Evolutionary conservation across 352 stramenopile genomes (phyloP).

Genomic region (Globisporangium spiculum): DNA sequence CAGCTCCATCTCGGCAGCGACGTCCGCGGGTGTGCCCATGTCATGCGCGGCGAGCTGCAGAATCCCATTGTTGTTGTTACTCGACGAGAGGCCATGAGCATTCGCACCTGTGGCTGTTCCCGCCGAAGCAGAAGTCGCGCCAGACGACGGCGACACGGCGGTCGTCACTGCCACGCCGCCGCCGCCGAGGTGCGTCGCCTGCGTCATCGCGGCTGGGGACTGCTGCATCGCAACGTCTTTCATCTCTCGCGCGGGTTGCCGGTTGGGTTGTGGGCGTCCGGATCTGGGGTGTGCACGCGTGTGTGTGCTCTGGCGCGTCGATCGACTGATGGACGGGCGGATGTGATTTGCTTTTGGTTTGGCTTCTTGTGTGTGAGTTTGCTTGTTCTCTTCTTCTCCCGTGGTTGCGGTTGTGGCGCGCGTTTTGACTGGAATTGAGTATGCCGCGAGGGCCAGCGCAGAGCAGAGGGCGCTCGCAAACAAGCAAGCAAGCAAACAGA

Average conservation of each 20-base stretch:
- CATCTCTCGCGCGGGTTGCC: conserved; percentile 11
- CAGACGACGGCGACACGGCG: conserved; percentile 5
- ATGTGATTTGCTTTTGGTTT: background rate
- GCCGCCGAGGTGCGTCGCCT: conserved; percentile 10
- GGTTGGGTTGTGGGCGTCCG: conserved; percentile 1
- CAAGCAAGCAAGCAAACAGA: background rate
- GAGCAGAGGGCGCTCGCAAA: background rate
- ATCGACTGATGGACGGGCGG: background rate
- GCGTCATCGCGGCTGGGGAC: conserved; percentile 10
- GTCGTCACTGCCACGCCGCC: conserved; percentile 7
- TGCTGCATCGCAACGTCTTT: conserved; percentile 18
- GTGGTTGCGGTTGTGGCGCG: background rate
- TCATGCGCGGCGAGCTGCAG: conserved; percentile 19
- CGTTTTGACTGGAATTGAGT: conserved; percentile 13
- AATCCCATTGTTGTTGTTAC: conserved; percentile 4
- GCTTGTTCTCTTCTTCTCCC: background rate
- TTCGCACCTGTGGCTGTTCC: background rate
- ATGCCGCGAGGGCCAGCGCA: background rate
- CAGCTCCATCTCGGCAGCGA: conserved; percentile 59
- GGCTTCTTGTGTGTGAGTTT: background rate
- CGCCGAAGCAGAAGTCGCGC: background rate
- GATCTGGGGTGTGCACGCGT: background rate
- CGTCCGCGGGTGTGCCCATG: conserved; percentile 27
- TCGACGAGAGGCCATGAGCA: background rate
- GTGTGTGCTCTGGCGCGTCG: background rate